A percentile compares a stretch with the other conserved stretches of the same genome.
These are phyloP conservation scores for Leccinum sublutescens DNA, from an alignment of 768 basidiomycete species.

Conservation along the genomic window DNA sequence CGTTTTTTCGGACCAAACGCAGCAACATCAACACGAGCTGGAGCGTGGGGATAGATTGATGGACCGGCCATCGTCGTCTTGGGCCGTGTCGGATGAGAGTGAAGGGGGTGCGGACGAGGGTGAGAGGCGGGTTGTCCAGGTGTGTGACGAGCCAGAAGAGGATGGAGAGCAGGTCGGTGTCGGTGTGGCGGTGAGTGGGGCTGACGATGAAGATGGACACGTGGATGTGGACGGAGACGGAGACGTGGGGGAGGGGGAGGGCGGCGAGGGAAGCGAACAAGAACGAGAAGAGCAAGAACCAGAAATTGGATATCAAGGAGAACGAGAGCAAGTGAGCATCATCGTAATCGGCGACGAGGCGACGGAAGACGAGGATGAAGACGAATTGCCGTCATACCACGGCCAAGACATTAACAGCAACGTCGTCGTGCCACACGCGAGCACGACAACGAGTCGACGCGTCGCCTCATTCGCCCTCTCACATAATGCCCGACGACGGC, in stretches of 20 bases:
- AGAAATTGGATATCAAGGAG: background rate
- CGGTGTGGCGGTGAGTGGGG: slow-evolving; percentile 16
- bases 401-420: too few species aligned
- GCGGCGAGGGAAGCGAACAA: background rate
- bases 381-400: too few species aligned
- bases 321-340: background rate
- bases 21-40: background rate
- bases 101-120: background rate
- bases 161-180: slow-evolving; percentile 6
- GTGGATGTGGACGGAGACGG: background rate
- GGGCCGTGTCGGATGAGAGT: background rate
- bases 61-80: background rate
- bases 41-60: slow-evolving; percentile 1
- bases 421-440: too few species aligned
- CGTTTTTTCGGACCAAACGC: slow-evolving; percentile 15
- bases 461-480: too few species aligned
- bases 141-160: background rate
- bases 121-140: background rate
- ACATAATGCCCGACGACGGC: too few species aligned
- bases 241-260: too few species aligned
- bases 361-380: background rate
- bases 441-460: too few species aligned
- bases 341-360: background rate
- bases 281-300: background rate
- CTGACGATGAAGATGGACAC: slow-evolving; percentile 8